These are phyloP conservation scores for Leccinum subspadiceum DNA, from an alignment of 1,284 basidiomycete genomes.

Conservation along the genomic window DNA sequence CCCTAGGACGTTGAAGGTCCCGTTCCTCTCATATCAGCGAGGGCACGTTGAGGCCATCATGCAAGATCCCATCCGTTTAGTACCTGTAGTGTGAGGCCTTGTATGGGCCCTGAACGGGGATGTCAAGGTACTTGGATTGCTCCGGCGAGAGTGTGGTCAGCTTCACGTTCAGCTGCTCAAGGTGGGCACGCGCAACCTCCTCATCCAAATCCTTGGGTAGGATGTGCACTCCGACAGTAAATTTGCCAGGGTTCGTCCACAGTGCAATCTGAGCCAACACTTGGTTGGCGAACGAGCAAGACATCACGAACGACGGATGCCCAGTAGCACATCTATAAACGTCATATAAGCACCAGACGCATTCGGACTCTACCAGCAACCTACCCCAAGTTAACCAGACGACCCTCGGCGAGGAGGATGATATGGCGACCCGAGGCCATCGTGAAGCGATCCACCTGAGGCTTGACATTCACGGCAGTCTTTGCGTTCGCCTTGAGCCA, in stretches of 20 bases:
- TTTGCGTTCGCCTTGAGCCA: conserved; percentile 96
- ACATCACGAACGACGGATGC: conserved; percentile 98
- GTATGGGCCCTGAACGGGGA: conserved; percentile 89
- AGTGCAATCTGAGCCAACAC: conserved; percentile 98
- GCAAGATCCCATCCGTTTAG: conserved; percentile 35
- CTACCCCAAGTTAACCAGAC: conserved; percentile 97
- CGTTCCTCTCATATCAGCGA: conserved; percentile 49
- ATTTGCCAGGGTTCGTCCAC: conserved; percentile 89
- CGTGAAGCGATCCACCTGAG: conserved; percentile 98
- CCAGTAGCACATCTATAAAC: conserved; percentile 73
- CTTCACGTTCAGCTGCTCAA: conserved; percentile 90
- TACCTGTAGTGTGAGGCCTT: conserved; percentile 84
- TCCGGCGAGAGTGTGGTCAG: conserved; percentile 78
- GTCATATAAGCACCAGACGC: conserved; percentile 4
- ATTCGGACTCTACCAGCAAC: conserved; percentile 28
- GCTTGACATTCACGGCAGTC: conserved; percentile 91
- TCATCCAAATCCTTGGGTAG: conserved; percentile 98
- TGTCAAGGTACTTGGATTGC: conserved; percentile 92
- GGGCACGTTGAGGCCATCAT: conserved; percentile 77
- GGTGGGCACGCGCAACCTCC: conserved; percentile 96
- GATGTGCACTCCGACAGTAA: conserved; percentile 94
- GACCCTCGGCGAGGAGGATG: conserved; percentile 97
- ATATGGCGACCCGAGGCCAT: conserved; percentile 90
- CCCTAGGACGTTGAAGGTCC: conserved; percentile 63
- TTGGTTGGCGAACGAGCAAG: conserved; percentile 99